Conservation (phyloP, 805 yeast species). For the Scheffersomyces lignosus region DNA sequence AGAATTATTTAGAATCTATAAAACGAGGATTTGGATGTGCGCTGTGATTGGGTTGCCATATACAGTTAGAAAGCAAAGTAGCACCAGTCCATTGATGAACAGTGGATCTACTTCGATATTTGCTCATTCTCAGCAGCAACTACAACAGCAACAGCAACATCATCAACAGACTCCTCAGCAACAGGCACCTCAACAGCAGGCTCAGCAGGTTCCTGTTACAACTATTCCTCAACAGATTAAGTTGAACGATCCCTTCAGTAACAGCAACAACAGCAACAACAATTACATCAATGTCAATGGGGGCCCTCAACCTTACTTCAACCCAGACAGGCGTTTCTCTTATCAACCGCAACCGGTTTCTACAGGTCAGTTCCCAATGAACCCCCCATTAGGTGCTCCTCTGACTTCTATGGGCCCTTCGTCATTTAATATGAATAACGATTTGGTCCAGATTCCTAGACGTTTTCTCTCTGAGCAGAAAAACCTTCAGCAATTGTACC, state of each 20-base stretch:
- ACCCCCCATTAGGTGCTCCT: background rate
- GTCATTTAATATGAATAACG: background rate
- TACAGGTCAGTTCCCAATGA: background rate
- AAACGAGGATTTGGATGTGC: constrained; percentile 82
- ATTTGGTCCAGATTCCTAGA: background rate
- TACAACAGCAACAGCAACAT: background rate
- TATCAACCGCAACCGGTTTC: background rate
- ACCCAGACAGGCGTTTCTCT: background rate
- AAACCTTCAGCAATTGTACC: background rate
- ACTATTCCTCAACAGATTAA: background rate
- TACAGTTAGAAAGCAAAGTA: constrained; percentile 1
- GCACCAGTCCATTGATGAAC: background rate
- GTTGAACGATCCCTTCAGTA: background rate
- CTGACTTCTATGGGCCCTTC: background rate
- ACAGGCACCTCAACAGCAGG: background rate
- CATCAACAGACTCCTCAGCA: background rate
- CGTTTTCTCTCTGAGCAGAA: background rate
- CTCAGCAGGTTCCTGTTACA: too few species aligned
- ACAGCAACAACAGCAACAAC: background rate
- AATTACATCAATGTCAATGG: background rate
- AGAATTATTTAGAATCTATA: constrained; percentile 72
- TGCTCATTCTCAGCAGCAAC: background rate
- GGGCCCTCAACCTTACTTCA: background rate
- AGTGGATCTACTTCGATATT: background rate
- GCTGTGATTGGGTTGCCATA: constrained; percentile 55